Evolutionary conservation across 345 rosid species (phyloP).

Genomic region (Bretschneidera sinensis): DNA sequence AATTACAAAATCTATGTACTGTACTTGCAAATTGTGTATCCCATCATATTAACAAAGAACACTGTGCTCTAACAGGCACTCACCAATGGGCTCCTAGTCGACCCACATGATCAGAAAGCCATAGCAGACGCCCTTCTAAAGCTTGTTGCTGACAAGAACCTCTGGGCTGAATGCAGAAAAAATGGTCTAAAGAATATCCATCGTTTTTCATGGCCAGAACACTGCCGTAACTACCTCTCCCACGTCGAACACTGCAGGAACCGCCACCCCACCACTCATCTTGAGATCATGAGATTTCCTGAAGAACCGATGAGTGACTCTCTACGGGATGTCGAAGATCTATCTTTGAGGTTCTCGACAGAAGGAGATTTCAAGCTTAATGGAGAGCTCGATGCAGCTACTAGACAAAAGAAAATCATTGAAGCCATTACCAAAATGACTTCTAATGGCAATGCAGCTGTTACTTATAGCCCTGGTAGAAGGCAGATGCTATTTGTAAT

Average conservation of each 20-base stretch:
- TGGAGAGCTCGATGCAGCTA: slow-evolving; percentile 61
- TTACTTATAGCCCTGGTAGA: slow-evolving; percentile 57
- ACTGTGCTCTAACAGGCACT: slow-evolving; percentile 39
- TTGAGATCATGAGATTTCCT: slow-evolving; percentile 56
- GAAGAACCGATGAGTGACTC: slow-evolving; percentile 92
- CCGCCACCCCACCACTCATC: slow-evolving; percentile 66
- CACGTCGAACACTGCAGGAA: slow-evolving; percentile 74
- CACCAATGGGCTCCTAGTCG: slow-evolving; percentile 58
- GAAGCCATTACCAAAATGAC: slow-evolving; percentile 54
- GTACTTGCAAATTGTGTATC: neutral
- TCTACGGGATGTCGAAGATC: slow-evolving; percentile 69
- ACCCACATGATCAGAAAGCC: slow-evolving; percentile 67
- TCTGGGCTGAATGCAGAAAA: slow-evolving; percentile 57
- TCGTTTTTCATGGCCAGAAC: slow-evolving; percentile 70
- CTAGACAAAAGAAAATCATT: slow-evolving; percentile 63
- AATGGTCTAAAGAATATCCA: slow-evolving; percentile 59
- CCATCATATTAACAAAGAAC: slow-evolving; percentile 8
- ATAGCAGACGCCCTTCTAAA: slow-evolving; percentile 62
- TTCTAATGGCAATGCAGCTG: slow-evolving; percentile 34
- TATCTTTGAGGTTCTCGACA: slow-evolving; percentile 70
- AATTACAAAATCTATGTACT: neutral
- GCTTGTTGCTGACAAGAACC: slow-evolving; percentile 58
- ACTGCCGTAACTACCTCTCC: slow-evolving; percentile 77
- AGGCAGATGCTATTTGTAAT: slow-evolving; percentile 75
- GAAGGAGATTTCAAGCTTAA: slow-evolving; percentile 71